Base-by-base conservation (phyloP, 2,329 filamentous ascomycete genomes). In the Ceratocystis lukuohia region DNA sequence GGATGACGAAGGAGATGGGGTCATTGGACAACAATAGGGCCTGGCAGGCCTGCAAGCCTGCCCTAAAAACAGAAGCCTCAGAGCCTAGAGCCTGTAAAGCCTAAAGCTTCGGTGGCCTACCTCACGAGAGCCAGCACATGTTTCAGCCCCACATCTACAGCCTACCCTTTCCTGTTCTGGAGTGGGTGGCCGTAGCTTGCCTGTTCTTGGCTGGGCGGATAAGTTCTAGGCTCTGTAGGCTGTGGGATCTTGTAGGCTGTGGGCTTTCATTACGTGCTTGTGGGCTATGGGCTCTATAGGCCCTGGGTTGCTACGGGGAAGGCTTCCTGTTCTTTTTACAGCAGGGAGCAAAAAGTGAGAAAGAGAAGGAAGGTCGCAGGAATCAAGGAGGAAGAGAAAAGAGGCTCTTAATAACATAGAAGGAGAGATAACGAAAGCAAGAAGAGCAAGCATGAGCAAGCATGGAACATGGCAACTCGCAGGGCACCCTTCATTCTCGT, bases 331-430 rank as follows among this genome's bases (percentile, higher is more conserved):
- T 22, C 3, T 10, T 53, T 15, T 22, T 22, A 20, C n/a, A 25
- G 22, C 8, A 53, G 48, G 22, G 25, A 25, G 20, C 4, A 5
- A 53, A 20, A 15, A 17, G 48, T 10, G 53, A 57, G 53, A 25
- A 57, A 57, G 22, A 20, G 30, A 30, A 57, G 53, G 53, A 57
- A 30, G 22, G 17, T 10, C 50, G 10, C 8, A 56, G 50, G 50
- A 56, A 22, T 22, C 50, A 56, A 15, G 37, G 37, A 57, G 53
- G 28, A 59, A 59, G 56, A 37, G 56, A 37, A 59, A 59, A 59
- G 56, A 59, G 56, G 17, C 56, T 59, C 56, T 59, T 59, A 59
- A 59, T 17, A 59, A n/a, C 56, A 28, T 30, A 28, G 56, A 37
- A 22, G 7, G n/a, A 53, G 10, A 53, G n/a, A 53, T 20, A n/a